A percentile compares a stretch with the other conserved stretches of the same genome.
phyloP scores from a whole-genome alignment of 2,329 filamentous ascomycete species.

The Penicillium palitans region DNA sequence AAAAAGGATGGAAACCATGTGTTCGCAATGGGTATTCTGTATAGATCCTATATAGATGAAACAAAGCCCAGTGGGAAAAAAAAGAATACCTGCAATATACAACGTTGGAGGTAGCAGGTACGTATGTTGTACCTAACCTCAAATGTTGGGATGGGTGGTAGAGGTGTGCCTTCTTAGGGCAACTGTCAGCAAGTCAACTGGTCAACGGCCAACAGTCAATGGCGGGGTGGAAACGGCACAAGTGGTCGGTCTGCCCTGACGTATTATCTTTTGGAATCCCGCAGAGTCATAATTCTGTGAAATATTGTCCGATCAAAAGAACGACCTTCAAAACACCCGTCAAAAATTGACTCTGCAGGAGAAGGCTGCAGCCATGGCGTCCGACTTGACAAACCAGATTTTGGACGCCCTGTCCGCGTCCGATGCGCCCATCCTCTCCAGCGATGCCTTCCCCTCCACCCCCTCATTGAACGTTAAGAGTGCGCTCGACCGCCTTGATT shows the following conservation, averaged over 20 bases:
- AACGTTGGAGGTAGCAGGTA: background rate
- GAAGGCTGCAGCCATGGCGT: slow-evolving; percentile 41
- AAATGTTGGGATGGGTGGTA: background rate
- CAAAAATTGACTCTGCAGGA: slow-evolving; percentile 27
- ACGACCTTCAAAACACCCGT: slow-evolving; percentile 17
- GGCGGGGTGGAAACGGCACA: slow-evolving; percentile 24
- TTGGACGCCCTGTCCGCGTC: slow-evolving; percentile 65
- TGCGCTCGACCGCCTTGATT: slow-evolving; percentile 80
- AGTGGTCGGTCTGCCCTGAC: slow-evolving; percentile 28
- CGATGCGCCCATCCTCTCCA: slow-evolving; percentile 64
- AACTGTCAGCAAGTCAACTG: background rate
- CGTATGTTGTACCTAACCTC: background rate
- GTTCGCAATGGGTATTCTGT: background rate
- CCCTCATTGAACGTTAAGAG: slow-evolving; percentile 75
- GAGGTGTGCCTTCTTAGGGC: background rate
- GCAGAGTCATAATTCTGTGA: slow-evolving; percentile 35
- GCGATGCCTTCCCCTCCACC: slow-evolving; percentile 66
- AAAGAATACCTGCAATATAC: background rate
- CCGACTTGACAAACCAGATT: slow-evolving; percentile 64
- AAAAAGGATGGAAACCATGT: background rate
- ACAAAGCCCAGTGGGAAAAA: background rate
- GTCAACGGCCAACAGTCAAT: background rate
- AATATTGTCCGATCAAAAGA: slow-evolving; percentile 29
- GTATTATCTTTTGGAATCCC: slow-evolving; percentile 24
- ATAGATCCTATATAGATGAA: background rate